Base-by-base conservation (phyloP, 2,329 filamentous ascomycete species). In the Cryoendolithus antarcticus region DNA sequence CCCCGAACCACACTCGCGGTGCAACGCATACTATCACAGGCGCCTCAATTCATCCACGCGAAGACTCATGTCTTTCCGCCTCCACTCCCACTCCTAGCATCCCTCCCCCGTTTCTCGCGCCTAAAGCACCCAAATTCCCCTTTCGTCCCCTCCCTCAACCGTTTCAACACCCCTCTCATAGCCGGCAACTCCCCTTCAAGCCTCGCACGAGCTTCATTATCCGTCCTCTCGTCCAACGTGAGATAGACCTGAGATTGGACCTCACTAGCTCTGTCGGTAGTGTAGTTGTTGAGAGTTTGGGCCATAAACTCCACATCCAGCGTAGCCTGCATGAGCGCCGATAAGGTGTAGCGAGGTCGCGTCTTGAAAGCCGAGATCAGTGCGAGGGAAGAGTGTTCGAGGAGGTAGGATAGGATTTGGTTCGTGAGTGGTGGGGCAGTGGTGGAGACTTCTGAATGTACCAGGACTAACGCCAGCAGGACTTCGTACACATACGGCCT, bases 251-350 rank as follows among this genome's bases (percentile, higher is more conserved):
- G 77, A 50, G 82, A 82, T 64, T 96, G 91, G 9, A 84, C 71
- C 56, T 88, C 77, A 6, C 77, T 78, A 3, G 86, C 85, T 37
- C 77, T 73, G 41, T 93, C 82, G 0, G 85, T 91, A 0, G 85
- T 91, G 61, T 93, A 98, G 50, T 88, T 80, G 44, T 76, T 83
- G 28, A 98, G 72, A 4, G 89, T 95, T 65, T 98, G 91, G 1
- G 88, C 85, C 41, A 96, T 80, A 56, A 98, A 96, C 62, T 98
- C 91, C 1, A 95, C 88, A 55, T 98, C 91, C 1, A 98, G 75
- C 0, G 91, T 98, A 1, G 93, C 93, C 63, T 98, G 93, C 80
- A 96, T 93, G 37, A 98, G 74, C 5, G 83, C 80, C 4, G 81
- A 70, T 0, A 98, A 76, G 1, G 77, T 73, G 62, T 91, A 96